Evolutionary conservation across 2,329 filamentous ascomycete species (phyloP).

Genomic region (Penicillium sp.): DNA sequence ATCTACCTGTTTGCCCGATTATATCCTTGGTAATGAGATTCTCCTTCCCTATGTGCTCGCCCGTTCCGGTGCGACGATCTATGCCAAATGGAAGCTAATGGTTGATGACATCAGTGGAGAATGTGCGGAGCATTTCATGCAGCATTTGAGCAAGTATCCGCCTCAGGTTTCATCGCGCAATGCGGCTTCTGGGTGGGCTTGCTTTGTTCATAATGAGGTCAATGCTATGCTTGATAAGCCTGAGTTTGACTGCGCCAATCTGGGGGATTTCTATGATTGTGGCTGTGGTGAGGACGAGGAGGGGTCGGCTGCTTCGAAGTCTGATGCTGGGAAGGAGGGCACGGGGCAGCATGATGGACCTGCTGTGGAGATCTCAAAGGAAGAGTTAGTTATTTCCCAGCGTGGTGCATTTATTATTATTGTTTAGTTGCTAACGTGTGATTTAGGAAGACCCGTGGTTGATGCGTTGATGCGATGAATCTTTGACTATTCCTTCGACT

Average conservation of each 20-base stretch:
- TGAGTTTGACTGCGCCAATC: constrained; percentile 62
- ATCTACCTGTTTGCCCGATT: constrained; percentile 63
- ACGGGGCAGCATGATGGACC: constrained; percentile 16
- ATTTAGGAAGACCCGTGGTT: constrained; percentile 30
- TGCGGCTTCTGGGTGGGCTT: constrained; percentile 64
- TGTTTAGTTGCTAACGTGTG: constrained; percentile 15
- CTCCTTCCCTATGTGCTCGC: neutral
- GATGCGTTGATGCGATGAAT: constrained; percentile 16
- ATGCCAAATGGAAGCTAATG: constrained; percentile 9
- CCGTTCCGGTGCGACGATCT: neutral
- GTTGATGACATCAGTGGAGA: constrained; percentile 51
- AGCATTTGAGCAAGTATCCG: constrained; percentile 60
- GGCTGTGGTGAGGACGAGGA: constrained; percentile 59
- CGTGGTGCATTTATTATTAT: neutral
- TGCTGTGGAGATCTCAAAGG: constrained; percentile 37
- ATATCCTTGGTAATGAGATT: constrained; percentile 56
- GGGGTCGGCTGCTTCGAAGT: constrained; percentile 6
- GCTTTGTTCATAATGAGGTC: constrained; percentile 65
- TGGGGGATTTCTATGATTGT: constrained; percentile 66
- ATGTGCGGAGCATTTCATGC: constrained; percentile 63
- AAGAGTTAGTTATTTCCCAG: constrained; percentile 29
- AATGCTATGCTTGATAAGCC: constrained; percentile 61
- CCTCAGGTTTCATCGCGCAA: constrained; percentile 62
- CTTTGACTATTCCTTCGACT: constrained; percentile 5
- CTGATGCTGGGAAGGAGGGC: constrained; percentile 5